phyloP scores from a whole-genome alignment of 306 rosid genomes.

The Trifolium repens region DNA sequence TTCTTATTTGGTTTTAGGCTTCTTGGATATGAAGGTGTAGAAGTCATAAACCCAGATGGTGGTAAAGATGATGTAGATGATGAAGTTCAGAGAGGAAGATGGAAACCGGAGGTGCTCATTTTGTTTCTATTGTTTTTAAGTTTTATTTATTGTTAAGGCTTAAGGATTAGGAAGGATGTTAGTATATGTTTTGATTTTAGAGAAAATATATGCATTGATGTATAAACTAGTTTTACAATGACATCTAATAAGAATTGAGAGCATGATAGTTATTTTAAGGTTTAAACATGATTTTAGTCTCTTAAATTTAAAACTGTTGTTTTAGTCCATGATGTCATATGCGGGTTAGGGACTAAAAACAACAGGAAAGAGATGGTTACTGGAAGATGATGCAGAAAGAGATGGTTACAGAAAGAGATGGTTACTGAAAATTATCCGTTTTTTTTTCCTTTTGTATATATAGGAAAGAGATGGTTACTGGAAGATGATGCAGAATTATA shows the following conservation, averaged over 20 bases:
- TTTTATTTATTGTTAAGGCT: not conserved
- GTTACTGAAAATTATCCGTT: slow-evolving; percentile 22
- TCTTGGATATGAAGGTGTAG: slow-evolving; percentile 87
- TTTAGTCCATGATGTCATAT: too few species aligned
- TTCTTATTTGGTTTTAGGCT: slow-evolving; percentile 51
- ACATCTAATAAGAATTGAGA: not conserved
- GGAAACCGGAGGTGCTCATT: slow-evolving; percentile 78
- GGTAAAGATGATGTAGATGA: slow-evolving; percentile 92
- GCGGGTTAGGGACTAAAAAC: too few species aligned
- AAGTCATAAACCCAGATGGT: slow-evolving; percentile 94
- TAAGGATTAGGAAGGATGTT: not conserved
- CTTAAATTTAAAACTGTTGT: too few species aligned
- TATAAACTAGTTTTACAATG: not conserved
- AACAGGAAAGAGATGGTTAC: too few species aligned
- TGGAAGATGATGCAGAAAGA: too few species aligned
- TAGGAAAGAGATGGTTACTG: slow-evolving; percentile 95
- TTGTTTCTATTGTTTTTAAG: slow-evolving; percentile 8
- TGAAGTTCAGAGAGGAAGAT: slow-evolving; percentile 92
- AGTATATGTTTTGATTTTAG: too few species aligned
- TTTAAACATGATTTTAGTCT: too few species aligned
- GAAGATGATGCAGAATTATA: slow-evolving; percentile 95
- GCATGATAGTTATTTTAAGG: not conserved
- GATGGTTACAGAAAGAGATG: too few species aligned
- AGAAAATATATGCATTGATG: not conserved
- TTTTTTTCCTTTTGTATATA: slow-evolving; percentile 16